phyloP scores from a whole-genome alignment of 1,284 basidiomycete species.

The Melampsora abietis-canadensis region DNA sequence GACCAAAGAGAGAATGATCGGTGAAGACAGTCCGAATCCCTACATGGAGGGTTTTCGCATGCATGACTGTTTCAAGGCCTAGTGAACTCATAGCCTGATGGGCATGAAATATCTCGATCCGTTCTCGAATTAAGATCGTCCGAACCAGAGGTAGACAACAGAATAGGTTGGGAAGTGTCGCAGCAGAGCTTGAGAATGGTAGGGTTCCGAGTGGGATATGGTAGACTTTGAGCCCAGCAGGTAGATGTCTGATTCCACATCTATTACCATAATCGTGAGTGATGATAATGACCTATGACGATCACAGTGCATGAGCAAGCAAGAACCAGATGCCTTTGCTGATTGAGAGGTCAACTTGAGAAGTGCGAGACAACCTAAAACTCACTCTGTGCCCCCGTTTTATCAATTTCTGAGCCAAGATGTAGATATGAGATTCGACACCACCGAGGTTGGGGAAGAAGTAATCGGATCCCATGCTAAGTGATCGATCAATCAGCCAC shows the following conservation, averaged over 20 bases:
- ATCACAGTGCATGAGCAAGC: no score
- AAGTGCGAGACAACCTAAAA: conserved; percentile 3
- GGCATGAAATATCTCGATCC: conserved; percentile 81
- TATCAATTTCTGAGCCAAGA: conserved; percentile 79
- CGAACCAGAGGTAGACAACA: conserved; percentile 85
- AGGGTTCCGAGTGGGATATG: conserved; percentile 85
- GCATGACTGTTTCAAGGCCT: conserved; percentile 86
- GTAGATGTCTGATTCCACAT: conserved; percentile 82
- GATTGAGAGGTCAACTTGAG: no score
- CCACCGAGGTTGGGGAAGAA: conserved; percentile 93
- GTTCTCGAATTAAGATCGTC: conserved; percentile 80
- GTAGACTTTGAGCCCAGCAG: conserved; percentile 82
- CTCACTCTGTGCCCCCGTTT: conserved; percentile 77
- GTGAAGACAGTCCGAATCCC: conserved; percentile 83
- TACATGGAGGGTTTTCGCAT: conserved; percentile 58
- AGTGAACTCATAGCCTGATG: conserved; percentile 86
- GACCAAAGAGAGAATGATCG: conserved; percentile 93
- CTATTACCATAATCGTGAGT: conserved; percentile 88
- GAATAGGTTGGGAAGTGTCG: conserved; percentile 91
- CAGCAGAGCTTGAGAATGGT: conserved; percentile 59
- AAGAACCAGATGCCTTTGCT: conserved; percentile 8
- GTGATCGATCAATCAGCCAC: background rate
- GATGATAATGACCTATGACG: conserved; percentile 77
- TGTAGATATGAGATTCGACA: conserved; percentile 94
- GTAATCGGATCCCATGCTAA: conserved; percentile 88